A percentile compares a stretch with the other conserved stretches of the same genome.
Conservation (phyloP, 73 alveolate species). For the Tetrahymena elliotti region DNA sequence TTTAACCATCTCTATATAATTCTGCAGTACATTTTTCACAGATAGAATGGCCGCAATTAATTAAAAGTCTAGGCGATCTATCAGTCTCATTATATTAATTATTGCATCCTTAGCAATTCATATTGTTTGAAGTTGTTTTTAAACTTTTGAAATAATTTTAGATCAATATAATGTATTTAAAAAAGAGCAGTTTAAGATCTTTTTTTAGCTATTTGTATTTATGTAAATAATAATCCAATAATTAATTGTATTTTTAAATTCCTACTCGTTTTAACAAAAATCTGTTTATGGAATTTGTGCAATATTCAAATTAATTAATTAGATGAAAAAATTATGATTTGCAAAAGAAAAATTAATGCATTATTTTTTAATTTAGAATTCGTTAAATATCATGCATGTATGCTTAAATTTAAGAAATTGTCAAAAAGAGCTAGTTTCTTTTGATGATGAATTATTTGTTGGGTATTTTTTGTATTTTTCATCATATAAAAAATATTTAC, state of each 20-base stretch:
- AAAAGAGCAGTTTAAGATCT: neutral
- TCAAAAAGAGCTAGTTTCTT: neutral
- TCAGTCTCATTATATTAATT: neutral
- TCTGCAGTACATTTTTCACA: neutral
- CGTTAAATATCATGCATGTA: neutral
- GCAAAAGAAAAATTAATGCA: neutral
- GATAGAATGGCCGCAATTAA: neutral
- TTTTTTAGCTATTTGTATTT: neutral
- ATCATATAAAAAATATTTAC: too few relatives aligned
- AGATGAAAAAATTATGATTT: neutral
- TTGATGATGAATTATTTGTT: neutral
- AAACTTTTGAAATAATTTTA: too few relatives aligned
- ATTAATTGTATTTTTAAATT: neutral
- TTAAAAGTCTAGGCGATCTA: neutral
- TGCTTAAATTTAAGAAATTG: neutral
- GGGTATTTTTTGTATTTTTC: neutral
- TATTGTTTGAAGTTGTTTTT: too few relatives aligned
- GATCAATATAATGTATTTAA: neutral
- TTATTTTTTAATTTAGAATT: neutral
- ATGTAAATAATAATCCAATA: neutral
- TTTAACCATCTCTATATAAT: neutral
- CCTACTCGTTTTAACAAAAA: neutral
- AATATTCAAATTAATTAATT: neutral
- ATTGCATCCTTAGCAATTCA: neutral
- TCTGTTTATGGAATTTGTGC: neutral